Percentiles rank a stretch among this genome's conserved stretches.
Evolutionary conservation across 306 rosid genomes (phyloP).

Genomic region (Cucurbita pepo): DNA sequence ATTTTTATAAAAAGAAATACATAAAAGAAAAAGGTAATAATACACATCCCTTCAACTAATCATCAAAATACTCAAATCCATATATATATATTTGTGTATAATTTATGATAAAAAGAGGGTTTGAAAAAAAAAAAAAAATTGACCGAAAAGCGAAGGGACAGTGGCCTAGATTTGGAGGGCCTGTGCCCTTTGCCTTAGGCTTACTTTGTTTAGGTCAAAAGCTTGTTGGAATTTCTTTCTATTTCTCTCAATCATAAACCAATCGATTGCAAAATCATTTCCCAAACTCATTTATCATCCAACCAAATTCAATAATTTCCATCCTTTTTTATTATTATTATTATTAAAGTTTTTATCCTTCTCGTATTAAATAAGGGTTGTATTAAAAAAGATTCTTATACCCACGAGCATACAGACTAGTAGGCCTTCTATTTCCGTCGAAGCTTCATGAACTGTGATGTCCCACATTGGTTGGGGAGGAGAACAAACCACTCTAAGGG

Average conservation of each 20-base stretch:
- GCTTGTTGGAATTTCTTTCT: slow-evolving; percentile 5
- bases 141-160: slow-evolving; percentile 3
- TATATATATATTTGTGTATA: no score
- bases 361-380: no score
- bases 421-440: no score
- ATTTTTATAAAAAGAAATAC: not conserved
- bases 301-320: slow-evolving; percentile 9
- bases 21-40: not conserved
- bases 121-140: not conserved
- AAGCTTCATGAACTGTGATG: no score
- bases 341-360: no score
- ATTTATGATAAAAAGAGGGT: not conserved
- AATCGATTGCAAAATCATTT: slow-evolving; percentile 72
- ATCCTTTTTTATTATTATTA: not conserved
- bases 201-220: not conserved
- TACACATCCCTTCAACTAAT: not conserved
- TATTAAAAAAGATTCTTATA: no score
- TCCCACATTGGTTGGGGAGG: no score
- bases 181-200: not conserved
- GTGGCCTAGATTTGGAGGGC: slow-evolving; percentile 6
- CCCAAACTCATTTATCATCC: slow-evolving; percentile 8
- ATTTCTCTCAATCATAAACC: slow-evolving; percentile 47
- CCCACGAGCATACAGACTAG: no score
- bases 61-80: no score
- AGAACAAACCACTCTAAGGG: no score